Evolutionary conservation across 345 rosid genomes (phyloP).

Genomic region (Noccaea bulbosa): DNA sequence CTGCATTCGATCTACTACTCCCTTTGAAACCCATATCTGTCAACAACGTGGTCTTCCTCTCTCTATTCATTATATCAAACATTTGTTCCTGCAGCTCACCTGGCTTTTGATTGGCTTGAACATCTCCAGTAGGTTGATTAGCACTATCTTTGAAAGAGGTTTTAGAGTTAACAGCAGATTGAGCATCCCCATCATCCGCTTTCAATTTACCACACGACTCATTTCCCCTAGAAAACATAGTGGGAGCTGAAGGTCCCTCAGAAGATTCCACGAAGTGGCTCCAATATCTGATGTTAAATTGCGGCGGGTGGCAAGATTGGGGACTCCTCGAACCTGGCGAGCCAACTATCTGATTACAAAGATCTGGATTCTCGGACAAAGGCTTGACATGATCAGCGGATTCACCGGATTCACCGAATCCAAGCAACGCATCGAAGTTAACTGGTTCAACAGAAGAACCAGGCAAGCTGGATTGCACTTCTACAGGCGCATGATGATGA

Average conservation of each 20-base stretch:
- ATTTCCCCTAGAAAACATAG: constrained; percentile 33
- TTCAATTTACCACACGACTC: constrained; percentile 18
- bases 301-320: constrained; percentile 45
- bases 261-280: constrained; percentile 47
- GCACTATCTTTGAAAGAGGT: constrained; percentile 15
- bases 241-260: constrained; percentile 36
- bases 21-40: constrained; percentile 28
- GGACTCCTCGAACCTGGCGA: constrained; percentile 69
- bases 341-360: constrained; percentile 51
- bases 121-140: constrained; percentile 40
- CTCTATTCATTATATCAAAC: constrained; percentile 27
- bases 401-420: constrained; percentile 43
- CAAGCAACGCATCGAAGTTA: constrained; percentile 44
- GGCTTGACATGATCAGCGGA: constrained; percentile 45
- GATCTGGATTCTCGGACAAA: constrained; percentile 51
- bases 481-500: constrained; percentile 42
- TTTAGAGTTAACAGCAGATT: constrained; percentile 13
- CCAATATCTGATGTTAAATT: constrained; percentile 48
- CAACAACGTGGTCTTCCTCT: constrained; percentile 19
- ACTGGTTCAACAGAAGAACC: constrained; percentile 45
- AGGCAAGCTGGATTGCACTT: constrained; percentile 39
- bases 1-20: constrained; percentile 32
- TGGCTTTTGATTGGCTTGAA: constrained; percentile 18
- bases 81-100: constrained; percentile 23
- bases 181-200: constrained; percentile 26